Conservation (phyloP, 768 basidiomycete species). For the Pulveroboletus sp. region DNA sequence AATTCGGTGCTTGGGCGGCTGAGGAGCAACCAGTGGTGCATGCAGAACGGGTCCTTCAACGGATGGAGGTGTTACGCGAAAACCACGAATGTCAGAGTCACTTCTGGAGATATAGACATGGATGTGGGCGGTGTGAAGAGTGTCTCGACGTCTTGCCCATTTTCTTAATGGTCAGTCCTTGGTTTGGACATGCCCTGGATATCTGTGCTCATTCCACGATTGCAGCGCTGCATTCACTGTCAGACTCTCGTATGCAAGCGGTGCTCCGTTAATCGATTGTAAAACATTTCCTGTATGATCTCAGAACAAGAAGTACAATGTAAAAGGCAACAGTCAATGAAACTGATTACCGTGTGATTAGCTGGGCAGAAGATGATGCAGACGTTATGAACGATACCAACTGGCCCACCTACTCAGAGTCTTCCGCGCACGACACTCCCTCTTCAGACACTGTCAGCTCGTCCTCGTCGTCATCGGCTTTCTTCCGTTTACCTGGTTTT, state of each 20-base stretch:
- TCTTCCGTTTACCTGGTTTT: constrained; percentile 7
- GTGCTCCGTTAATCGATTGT: constrained; percentile 28
- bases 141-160: constrained; percentile 37
- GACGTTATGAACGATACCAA: not conserved
- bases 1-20: constrained; percentile 18
- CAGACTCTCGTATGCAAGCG: constrained; percentile 25
- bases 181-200: not conserved
- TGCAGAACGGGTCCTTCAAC: constrained; percentile 16
- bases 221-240: constrained; percentile 22
- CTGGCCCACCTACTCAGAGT: not conserved
- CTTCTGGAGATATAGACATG: constrained; percentile 42
- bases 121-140: constrained; percentile 44
- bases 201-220: not conserved
- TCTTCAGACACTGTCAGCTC: constrained; percentile 5
- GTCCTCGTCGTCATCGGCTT: constrained; percentile 2
- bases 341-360: not conserved
- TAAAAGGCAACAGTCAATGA: not conserved
- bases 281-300: not conserved
- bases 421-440: constrained; percentile 1
- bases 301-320: not conserved
- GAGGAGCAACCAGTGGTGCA: constrained; percentile 14
- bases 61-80: constrained; percentile 37
- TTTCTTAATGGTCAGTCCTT: constrained; percentile 45
- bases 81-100: constrained; percentile 53
- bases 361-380: not conserved